Conservation (phyloP, 768 basidiomycete genomes). For the Boletus eberwhitei region DNA sequence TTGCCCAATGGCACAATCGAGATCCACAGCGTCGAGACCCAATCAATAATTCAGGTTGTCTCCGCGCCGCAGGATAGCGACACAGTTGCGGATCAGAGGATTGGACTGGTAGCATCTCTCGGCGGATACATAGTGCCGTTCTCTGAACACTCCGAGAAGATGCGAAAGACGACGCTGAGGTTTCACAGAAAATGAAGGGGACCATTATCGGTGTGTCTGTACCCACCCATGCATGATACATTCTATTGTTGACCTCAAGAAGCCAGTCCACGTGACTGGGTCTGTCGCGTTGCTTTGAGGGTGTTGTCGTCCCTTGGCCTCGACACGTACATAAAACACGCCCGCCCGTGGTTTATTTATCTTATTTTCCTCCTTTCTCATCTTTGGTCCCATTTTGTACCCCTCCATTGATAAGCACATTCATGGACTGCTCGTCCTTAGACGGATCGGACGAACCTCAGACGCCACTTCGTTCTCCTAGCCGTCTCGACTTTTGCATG, state of each 20-base stretch:
- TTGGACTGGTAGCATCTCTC: constrained; percentile 27
- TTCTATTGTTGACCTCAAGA: constrained; percentile 10
- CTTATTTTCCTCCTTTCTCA: neutral
- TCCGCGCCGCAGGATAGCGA: constrained; percentile 39
- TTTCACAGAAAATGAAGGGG: constrained; percentile 20
- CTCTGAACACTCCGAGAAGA: constrained; percentile 37
- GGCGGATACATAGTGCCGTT: constrained; percentile 44
- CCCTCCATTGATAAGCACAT: neutral
- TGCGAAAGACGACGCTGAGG: constrained; percentile 33
- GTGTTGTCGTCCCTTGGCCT: constrained; percentile 2
- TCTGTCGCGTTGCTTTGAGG: constrained; percentile 21
- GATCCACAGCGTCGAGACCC: constrained; percentile 77
- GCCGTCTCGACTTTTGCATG: constrained; percentile 43
- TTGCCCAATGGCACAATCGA: constrained; percentile 77
- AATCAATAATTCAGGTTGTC: constrained; percentile 67
- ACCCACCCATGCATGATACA: constrained; percentile 1
- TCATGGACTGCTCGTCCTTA: constrained; percentile 11
- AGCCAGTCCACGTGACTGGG: constrained; percentile 25
- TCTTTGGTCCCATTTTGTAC: neutral
- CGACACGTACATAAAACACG: constrained; percentile 11
- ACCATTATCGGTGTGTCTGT: constrained; percentile 20
- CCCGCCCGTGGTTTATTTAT: neutral
- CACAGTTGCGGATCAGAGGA: constrained; percentile 22
- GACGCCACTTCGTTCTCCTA: constrained; percentile 44
- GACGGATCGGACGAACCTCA: constrained; percentile 16